Percentiles rank a stretch among this genome's conserved stretches.
Conservation (phyloP, 495 filamentous ascomycete genomes). For the Penicillium riverlandense region DNA sequence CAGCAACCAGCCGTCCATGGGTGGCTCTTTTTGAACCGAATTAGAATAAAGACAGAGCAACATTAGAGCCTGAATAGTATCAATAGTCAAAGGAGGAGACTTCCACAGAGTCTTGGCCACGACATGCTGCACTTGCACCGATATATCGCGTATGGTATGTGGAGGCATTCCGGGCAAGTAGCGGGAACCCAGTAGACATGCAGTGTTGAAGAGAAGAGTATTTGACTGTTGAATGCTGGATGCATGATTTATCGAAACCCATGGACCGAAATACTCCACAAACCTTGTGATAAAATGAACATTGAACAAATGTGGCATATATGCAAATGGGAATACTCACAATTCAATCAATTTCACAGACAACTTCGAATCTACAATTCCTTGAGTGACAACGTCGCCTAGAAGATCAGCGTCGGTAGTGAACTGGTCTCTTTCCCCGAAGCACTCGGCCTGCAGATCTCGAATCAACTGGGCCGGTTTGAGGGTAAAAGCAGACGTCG, state of each 20-base stretch:
- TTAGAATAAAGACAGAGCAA: slow-evolving; percentile 32
- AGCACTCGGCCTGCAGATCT: slow-evolving; percentile 29
- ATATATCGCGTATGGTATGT: slow-evolving; percentile 24
- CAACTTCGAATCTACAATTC: slow-evolving; percentile 28
- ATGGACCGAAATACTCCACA: slow-evolving; percentile 29
- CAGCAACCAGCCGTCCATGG: slow-evolving; percentile 36
- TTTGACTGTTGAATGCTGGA: slow-evolving; percentile 21
- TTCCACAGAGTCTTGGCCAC: slow-evolving; percentile 28
- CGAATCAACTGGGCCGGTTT: slow-evolving; percentile 31
- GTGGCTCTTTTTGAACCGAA: slow-evolving; percentile 27
- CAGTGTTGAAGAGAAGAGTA: slow-evolving; percentile 32
- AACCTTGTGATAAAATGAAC: slow-evolving; percentile 15
- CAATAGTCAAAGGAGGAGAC: slow-evolving; percentile 24
- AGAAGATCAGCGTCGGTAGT: slow-evolving; percentile 17
- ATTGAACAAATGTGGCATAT: not conserved
- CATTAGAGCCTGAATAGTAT: slow-evolving; percentile 29
- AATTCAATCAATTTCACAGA: slow-evolving; percentile 31
- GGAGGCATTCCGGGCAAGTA: slow-evolving; percentile 29
- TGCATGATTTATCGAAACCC: slow-evolving; percentile 27
- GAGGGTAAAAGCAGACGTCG: slow-evolving; percentile 15
- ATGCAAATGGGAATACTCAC: slow-evolving; percentile 11
- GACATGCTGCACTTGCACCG: slow-evolving; percentile 29
- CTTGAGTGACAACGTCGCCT: slow-evolving; percentile 24
- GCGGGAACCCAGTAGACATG: slow-evolving; percentile 32
- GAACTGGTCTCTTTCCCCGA: slow-evolving; percentile 20